phyloP scores from a whole-genome alignment of 2,329 filamentous ascomycete genomes.

The Cordyceps fumosorosea region DNA sequence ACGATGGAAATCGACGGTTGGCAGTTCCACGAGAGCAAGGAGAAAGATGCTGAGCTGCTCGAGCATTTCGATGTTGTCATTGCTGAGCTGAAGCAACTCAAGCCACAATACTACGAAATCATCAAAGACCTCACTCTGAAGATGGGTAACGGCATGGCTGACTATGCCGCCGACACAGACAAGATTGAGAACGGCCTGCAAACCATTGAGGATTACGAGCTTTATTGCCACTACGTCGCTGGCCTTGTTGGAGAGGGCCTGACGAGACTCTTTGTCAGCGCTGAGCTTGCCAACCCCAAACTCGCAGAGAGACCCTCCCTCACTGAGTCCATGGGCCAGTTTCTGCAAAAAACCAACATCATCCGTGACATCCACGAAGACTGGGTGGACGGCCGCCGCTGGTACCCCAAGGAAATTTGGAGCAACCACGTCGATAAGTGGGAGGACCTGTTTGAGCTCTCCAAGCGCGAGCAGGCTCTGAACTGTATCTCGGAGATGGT shows the following conservation, averaged over 20 bases:
- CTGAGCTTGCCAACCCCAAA: slow-evolving; percentile 77
- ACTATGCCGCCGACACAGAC: slow-evolving; percentile 81
- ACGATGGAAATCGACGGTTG: slow-evolving; percentile 78
- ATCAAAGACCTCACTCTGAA: slow-evolving; percentile 88
- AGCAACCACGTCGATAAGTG: slow-evolving; percentile 87
- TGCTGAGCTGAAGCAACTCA: slow-evolving; percentile 79
- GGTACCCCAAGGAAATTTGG: slow-evolving; percentile 97
- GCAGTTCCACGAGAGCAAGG: slow-evolving; percentile 78
- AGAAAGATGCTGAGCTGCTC: slow-evolving; percentile 89
- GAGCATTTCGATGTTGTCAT: slow-evolving; percentile 89
- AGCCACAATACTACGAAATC: slow-evolving; percentile 74
- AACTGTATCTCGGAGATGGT: slow-evolving; percentile 93
- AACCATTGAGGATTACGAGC: slow-evolving; percentile 82
- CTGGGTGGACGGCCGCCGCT: slow-evolving; percentile 76
- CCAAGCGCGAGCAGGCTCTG: slow-evolving; percentile 69
- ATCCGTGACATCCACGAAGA: slow-evolving; percentile 94
- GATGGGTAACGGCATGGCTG: slow-evolving; percentile 99
- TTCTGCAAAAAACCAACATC: slow-evolving; percentile 98
- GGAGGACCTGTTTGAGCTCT: slow-evolving; percentile 80
- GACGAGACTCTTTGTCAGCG: slow-evolving; percentile 83
- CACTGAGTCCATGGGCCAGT: slow-evolving; percentile 93
- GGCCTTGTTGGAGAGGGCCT: slow-evolving; percentile 93
- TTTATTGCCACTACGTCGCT: slow-evolving; percentile 98
- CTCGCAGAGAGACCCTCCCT: slow-evolving; percentile 72
- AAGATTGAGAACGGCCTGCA: slow-evolving; percentile 73